Evolutionary conservation across 306 rosid genomes (phyloP).

Genomic region (Rosa persica): DNA sequence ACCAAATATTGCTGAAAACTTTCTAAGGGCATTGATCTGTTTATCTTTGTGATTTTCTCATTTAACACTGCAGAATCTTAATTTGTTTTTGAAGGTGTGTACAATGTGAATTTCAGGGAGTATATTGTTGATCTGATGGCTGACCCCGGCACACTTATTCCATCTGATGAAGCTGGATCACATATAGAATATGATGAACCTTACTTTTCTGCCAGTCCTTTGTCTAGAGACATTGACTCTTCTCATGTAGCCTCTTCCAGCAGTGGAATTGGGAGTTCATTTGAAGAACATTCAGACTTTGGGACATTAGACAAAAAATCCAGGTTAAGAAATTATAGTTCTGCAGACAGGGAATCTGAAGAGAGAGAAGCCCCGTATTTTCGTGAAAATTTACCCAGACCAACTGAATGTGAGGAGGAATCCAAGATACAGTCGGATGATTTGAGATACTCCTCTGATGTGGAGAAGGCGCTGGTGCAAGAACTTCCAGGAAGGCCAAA

Average conservation of each 20-base stretch:
- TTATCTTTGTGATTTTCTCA: constrained; percentile 9
- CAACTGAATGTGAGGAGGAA: constrained; percentile 41
- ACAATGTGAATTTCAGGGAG: constrained; percentile 81
- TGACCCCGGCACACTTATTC: constrained; percentile 97
- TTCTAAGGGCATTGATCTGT: constrained; percentile 13
- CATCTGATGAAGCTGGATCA: constrained; percentile 71
- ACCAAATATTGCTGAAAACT: constrained; percentile 1
- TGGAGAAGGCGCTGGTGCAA: constrained; percentile 40
- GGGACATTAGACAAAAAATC: constrained; percentile 47
- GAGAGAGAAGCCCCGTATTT: constrained; percentile 28
- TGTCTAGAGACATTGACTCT: constrained; percentile 77
- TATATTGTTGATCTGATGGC: constrained; percentile 96
- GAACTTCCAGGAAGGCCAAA: constrained; percentile 53
- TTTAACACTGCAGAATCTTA: constrained; percentile 25
- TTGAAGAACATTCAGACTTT: constrained; percentile 59
- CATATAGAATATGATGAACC: constrained; percentile 65
- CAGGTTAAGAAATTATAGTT: constrained; percentile 42
- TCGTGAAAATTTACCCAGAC: constrained; percentile 21
- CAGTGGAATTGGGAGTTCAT: constrained; percentile 82
- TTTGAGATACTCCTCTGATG: constrained; percentile 36
- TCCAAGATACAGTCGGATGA: constrained; percentile 31
- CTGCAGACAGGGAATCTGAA: constrained; percentile 51
- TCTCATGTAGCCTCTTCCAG: constrained; percentile 69
- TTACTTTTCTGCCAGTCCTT: constrained; percentile 54
- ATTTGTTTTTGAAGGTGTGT: constrained; percentile 31